phyloP scores from a whole-genome alignment of 2,329 filamentous ascomycete genomes.

The Sclerotinia subarctica region DNA sequence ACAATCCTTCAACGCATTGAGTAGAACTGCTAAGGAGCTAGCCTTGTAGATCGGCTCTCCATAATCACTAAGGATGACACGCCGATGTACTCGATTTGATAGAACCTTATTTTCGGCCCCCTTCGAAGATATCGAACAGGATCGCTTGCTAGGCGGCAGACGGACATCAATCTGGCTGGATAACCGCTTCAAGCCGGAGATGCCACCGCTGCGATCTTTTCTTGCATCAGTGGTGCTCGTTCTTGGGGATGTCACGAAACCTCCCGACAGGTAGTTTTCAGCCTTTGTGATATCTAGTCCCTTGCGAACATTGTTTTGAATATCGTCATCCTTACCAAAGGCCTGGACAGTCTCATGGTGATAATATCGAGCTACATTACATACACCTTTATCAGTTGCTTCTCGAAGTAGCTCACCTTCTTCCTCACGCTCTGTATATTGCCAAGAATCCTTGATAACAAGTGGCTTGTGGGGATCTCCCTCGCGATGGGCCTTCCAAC shows the following conservation, averaged over 20 bases:
- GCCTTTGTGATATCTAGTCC: slow-evolving; percentile 29
- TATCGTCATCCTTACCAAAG: slow-evolving; percentile 35
- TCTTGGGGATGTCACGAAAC: too few relatives aligned
- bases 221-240: slow-evolving; percentile 22
- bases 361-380: slow-evolving; percentile 45
- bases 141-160: neutral
- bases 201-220: too few relatives aligned
- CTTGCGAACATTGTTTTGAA: slow-evolving; percentile 36
- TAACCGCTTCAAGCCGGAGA: too few relatives aligned
- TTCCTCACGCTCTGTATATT: slow-evolving; percentile 43
- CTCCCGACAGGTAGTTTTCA: neutral
- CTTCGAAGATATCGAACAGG: too few relatives aligned
- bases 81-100: slow-evolving; percentile 42
- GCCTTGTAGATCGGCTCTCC: slow-evolving; percentile 44
- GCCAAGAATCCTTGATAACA: slow-evolving; percentile 48
- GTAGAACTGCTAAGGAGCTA: slow-evolving; percentile 36
- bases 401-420: slow-evolving; percentile 44
- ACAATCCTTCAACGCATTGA: too few relatives aligned
- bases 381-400: slow-evolving; percentile 40
- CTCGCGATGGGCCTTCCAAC: slow-evolving; percentile 45
- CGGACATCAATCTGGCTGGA: too few relatives aligned
- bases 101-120: neutral
- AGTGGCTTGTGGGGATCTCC: slow-evolving; percentile 36
- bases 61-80: slow-evolving; percentile 44
- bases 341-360: slow-evolving; percentile 44